Evolutionary conservation across 1,284 basidiomycete species (phyloP), one percentile per base, ranked within the genome.

Genomic region (Austropuccinia psidii): DNA sequence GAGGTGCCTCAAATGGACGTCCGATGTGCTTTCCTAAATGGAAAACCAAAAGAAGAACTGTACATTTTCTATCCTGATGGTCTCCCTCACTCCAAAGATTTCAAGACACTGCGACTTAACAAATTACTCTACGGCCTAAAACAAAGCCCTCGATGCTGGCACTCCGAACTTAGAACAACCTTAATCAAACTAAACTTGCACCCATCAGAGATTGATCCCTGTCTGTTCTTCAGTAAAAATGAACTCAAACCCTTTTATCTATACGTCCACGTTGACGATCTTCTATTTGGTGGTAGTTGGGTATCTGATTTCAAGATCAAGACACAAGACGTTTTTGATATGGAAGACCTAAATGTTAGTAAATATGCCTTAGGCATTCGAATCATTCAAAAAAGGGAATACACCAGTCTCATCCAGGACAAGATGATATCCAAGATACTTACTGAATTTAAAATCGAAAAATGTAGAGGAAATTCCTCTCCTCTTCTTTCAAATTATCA

Each of bases 61-160:
- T 58, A 29, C 33, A 6, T 58, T 29, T 29, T 29, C 15, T 21
- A 11, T 33, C 55, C 55, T 58, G 17, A 58, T 29, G 55, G 31
- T 5, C 9, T 58, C 9, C 9, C 13, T 8, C 11, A 7, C 19
- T 15, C 50, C 24, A 15, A 6, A 35, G 6, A 33, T 21, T 24
- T n/a, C n/a, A 58, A 29, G 13, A 13, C 35, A 31, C 58, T 61
- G 7, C 37, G 41, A 24, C 31, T 61, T 21, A 37, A 68, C 27
- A 54, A 55, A n/a, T 27, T 27, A 11, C 41, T 49, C 19, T 70
- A 70, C 17, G 41, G 67, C 2, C 27, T 60, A 7, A 70, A 61
- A 33, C 54, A 60, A 49, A 57, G 50, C 41, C 67, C 57, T 8
- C 15, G 67, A 24, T 69, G 67, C 54, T 69, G 67, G 67, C 29